Percentiles rank a stretch among this genome's conserved stretches.
These are phyloP conservation scores for Phytophthora quininea DNA, from an alignment of 352 stramenopile genomes.

Conservation along the genomic window DNA sequence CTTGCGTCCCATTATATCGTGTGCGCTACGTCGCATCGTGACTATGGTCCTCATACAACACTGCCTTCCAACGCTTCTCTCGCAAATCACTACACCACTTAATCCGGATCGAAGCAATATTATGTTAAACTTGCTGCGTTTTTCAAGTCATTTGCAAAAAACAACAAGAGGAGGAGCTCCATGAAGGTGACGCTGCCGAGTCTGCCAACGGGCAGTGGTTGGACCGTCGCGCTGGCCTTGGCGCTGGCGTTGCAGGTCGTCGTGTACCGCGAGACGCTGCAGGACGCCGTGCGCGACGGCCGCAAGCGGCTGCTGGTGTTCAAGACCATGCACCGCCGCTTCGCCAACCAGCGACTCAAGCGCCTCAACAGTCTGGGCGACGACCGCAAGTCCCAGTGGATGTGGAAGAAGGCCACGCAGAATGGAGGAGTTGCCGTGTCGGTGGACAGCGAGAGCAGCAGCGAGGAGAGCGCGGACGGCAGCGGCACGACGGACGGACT, in stretches of 20 bases:
- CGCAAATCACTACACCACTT: background rate
- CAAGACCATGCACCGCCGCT: constrained; percentile 77
- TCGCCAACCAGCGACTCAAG: constrained; percentile 74
- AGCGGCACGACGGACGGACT: constrained; percentile 46
- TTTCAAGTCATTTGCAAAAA: constrained; percentile 36
- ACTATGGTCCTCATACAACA: background rate
- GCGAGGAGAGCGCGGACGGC: constrained; percentile 36
- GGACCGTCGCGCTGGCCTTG: constrained; percentile 37
- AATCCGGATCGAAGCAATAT: background rate
- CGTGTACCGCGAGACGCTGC: constrained; percentile 59
- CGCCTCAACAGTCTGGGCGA: constrained; percentile 70
- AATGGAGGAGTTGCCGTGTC: constrained; percentile 13
- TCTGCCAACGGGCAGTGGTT: constrained; percentile 19
- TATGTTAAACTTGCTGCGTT: constrained; percentile 14
- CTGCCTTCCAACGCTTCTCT: background rate
- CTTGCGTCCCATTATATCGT: background rate
- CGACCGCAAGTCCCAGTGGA: constrained; percentile 74
- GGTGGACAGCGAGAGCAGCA: constrained; percentile 42
- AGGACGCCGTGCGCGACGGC: constrained; percentile 43
- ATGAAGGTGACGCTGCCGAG: constrained; percentile 44
- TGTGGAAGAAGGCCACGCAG: constrained; percentile 59
- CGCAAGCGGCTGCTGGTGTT: constrained; percentile 70
- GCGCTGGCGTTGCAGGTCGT: constrained; percentile 49
- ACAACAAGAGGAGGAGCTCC: constrained; percentile 3
- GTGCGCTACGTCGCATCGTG: background rate